Base-by-base conservation (phyloP, 768 basidiomycete species). In the Lentinula detonsa region DNA sequence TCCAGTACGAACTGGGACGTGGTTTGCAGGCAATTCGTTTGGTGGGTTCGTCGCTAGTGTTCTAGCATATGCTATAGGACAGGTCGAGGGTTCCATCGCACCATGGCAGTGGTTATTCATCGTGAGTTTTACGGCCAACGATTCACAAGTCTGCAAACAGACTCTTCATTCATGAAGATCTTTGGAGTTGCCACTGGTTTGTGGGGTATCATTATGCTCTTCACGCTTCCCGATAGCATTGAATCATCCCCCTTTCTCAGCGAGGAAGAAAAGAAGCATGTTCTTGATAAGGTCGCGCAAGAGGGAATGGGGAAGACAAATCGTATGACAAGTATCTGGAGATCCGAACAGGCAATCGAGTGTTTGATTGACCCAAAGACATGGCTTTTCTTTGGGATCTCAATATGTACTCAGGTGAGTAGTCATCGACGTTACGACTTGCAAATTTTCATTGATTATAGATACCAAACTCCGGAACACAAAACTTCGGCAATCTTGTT, bases 311-410 rank as follows among this genome's bases (percentile, higher is more conserved):
- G 53, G 9, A 40, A 23, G 37, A 54, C 53, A 10, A 54, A 35
- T 40, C 53, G 53, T 39, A 37, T n/a, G 10, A 54, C 53, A n/a
- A 40, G 53, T 23, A 35, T 35, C 1, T 54, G 53, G 53, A 54
- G 39, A 35, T 54, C 34, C n/a, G 53, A 54, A 16, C 53, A 54
- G 53, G 53, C 13, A 16, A 23, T 54, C 5, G 53, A 54, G 37
- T 54, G 53, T 39, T 40, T 54, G 37, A 54, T 54, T 23, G 53
- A 54, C 18, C 53, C 53, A 54, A 54, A 54, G 21, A 54, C 53
- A 7, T 54, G 53, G 53, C 5, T 39, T 35, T 40, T 54, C 37
- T 54, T 54, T 40, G 53, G n/a, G 34, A 54, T 54, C 34, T 54
- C 53, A 21, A 39, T 54, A 11, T 54, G 53, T n/a, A 54, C 53